phyloP scores from a whole-genome alignment of 1,139 yeast genomes.

The Candida sojae region DNA sequence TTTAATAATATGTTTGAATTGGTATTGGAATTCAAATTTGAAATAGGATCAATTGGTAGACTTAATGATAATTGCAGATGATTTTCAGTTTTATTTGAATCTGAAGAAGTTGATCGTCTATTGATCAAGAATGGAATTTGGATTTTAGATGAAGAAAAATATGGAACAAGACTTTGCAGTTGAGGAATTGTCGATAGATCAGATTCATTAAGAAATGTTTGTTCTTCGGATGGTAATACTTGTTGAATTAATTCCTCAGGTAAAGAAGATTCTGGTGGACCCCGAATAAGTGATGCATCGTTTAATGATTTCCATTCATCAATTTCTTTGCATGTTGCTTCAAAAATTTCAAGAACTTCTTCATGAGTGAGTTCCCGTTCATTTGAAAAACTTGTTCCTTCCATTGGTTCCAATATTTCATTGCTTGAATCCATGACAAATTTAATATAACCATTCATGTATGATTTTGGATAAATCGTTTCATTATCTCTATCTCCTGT shows the following conservation, averaged over 20 bases:
- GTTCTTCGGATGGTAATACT: not conserved
- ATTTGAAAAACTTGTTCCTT: not conserved
- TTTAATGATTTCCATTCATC: constrained; percentile 14
- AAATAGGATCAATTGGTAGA: constrained; percentile 1
- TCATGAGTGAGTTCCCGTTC: constrained; percentile 10
- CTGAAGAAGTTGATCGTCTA: constrained; percentile 11
- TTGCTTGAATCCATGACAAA: constrained; percentile 10
- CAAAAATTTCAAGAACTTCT: constrained; percentile 14
- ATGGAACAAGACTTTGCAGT: constrained; percentile 6
- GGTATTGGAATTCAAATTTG: constrained; percentile 9
- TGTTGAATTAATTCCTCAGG: not conserved
- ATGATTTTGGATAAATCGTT: constrained; percentile 11
- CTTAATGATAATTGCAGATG: constrained; percentile 11
- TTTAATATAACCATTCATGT: constrained; percentile 13
- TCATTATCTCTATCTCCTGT: not conserved
- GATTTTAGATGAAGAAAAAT: not conserved
- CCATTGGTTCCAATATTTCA: constrained; percentile 5
- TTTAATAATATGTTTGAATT: not conserved
- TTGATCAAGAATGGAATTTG: constrained; percentile 1
- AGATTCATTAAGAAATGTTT: not conserved
- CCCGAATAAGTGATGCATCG: not conserved
- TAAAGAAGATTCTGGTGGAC: not conserved
- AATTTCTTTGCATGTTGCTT: constrained; percentile 15
- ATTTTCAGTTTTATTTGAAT: constrained; percentile 11
- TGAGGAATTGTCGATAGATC: constrained; percentile 1